These are phyloP conservation scores for Botryotinia narcissicola DNA, from an alignment of 2,329 filamentous ascomycete genomes.

Conservation along the genomic window DNA sequence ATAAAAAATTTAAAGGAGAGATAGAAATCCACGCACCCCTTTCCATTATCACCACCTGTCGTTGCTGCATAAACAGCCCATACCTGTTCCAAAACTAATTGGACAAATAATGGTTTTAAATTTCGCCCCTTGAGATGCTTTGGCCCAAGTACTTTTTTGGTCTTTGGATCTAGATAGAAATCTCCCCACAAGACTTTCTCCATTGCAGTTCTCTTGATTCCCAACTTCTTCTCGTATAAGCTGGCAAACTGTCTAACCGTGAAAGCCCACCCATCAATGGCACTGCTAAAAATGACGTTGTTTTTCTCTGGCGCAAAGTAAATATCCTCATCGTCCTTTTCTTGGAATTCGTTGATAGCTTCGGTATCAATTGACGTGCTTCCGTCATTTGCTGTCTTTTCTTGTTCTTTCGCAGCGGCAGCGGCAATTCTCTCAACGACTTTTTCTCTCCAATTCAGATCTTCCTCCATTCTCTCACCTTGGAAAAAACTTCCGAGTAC, in stretches of 20 bases:
- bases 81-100: slow-evolving; percentile 89
- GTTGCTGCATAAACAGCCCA: slow-evolving; percentile 96
- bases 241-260: slow-evolving; percentile 91
- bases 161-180: slow-evolving; percentile 95
- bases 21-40: slow-evolving; percentile 61
- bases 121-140: slow-evolving; percentile 92
- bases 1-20: slow-evolving; percentile 36
- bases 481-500: slow-evolving; percentile 97
- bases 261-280: slow-evolving; percentile 98
- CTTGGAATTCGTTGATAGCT: slow-evolving; percentile 72
- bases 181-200: slow-evolving; percentile 97
- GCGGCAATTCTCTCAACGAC: slow-evolving; percentile 84
- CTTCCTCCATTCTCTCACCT: slow-evolving; percentile 97
- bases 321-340: slow-evolving; percentile 91
- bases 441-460: slow-evolving; percentile 89
- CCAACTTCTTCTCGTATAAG: slow-evolving; percentile 94
- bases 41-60: slow-evolving; percentile 75
- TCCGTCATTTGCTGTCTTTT: slow-evolving; percentile 40
- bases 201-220: slow-evolving; percentile 82
- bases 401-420: slow-evolving; percentile 60
- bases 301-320: slow-evolving; percentile 98
- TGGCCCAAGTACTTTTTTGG: slow-evolving; percentile 83
- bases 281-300: slow-evolving; percentile 98
- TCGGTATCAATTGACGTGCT: slow-evolving; percentile 46
- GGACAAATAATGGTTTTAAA: slow-evolving; percentile 96